These are phyloP conservation scores for Diplocarpon rosae DNA, from an alignment of 2,329 filamentous ascomycete genomes.

Conservation along the genomic window DNA sequence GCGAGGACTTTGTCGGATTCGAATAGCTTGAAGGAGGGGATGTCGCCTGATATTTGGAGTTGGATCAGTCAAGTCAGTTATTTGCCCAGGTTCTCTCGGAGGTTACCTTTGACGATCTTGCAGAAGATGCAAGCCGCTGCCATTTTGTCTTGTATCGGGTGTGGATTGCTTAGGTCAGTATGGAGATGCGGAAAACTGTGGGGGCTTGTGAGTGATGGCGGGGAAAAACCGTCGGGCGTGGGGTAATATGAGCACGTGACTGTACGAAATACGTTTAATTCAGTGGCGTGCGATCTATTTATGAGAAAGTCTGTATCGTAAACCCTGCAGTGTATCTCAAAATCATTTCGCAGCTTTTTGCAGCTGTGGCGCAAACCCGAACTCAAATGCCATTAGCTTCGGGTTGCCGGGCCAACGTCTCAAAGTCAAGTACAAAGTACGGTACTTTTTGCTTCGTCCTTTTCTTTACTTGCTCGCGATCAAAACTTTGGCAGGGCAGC, in stretches of 20 bases:
- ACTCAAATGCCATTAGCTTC: neutral
- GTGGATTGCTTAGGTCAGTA: neutral
- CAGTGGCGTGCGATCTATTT: no score
- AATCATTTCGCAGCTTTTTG: no score
- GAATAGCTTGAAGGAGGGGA: constrained; percentile 92
- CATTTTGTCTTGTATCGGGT: neutral
- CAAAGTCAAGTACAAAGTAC: neutral
- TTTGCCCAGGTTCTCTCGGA: constrained; percentile 10
- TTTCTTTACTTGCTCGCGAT: neutral
- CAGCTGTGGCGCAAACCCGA: no score
- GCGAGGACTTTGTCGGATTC: constrained; percentile 89
- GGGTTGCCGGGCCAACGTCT: constrained; percentile 1
- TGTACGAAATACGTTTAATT: no score
- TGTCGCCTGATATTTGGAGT: constrained; percentile 55
- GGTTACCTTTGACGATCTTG: constrained; percentile 83
- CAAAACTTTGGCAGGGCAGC: no score
- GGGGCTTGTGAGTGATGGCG: neutral
- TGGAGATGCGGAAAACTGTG: neutral
- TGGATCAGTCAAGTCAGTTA: neutral
- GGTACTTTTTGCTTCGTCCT: neutral
- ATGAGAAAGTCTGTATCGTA: no score
- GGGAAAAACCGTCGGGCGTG: neutral
- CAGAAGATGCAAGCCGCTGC: constrained; percentile 80
- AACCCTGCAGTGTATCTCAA: no score
- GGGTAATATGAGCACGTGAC: no score